Conservation (phyloP, 2,329 filamentous ascomycete species). For the Stylonectria norvegica region DNA sequence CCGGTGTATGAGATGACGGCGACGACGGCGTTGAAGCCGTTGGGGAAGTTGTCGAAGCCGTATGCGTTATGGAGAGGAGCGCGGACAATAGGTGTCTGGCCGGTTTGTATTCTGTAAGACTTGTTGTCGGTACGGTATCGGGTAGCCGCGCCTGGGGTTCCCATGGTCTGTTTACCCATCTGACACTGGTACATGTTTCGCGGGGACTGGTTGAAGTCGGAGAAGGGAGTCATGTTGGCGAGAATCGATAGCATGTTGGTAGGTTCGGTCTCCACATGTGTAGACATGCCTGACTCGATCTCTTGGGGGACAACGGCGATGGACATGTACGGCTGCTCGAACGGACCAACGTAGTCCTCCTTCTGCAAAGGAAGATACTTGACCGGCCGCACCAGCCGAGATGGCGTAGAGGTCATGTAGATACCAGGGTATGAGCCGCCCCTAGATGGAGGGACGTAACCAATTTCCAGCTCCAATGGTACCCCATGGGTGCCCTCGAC, state of each 20-base stretch:
- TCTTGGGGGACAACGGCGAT: constrained; percentile 90
- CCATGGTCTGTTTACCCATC: constrained; percentile 99
- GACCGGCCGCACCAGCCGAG: constrained; percentile 85
- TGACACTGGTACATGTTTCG: constrained; percentile 99
- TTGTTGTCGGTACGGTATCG: constrained; percentile 95
- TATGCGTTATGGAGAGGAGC: constrained; percentile 93
- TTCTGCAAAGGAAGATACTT: constrained; percentile 87
- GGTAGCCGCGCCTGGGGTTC: constrained; percentile 82
- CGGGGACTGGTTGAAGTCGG: constrained; percentile 96
- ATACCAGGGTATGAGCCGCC: constrained; percentile 95
- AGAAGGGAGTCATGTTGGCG: constrained; percentile 98
- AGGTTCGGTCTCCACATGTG: constrained; percentile 89
- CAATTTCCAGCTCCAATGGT: constrained; percentile 82
- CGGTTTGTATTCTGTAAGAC: constrained; percentile 88
- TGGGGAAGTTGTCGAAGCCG: constrained; percentile 96
- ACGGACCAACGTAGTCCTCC: constrained; percentile 83
- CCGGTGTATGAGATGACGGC: constrained; percentile 98
- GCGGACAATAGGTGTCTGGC: constrained; percentile 90
- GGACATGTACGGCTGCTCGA: constrained; percentile 97
- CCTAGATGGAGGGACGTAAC: constrained; percentile 80
- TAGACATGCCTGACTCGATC: constrained; percentile 81
- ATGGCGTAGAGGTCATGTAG: constrained; percentile 83
- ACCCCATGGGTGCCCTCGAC: constrained; percentile 80
- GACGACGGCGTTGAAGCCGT: constrained; percentile 91
- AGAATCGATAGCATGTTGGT: constrained; percentile 97